These are phyloP conservation scores for Ilyonectria sp. DNA, from an alignment of 2,329 filamentous ascomycete genomes.

Conservation along the genomic window DNA sequence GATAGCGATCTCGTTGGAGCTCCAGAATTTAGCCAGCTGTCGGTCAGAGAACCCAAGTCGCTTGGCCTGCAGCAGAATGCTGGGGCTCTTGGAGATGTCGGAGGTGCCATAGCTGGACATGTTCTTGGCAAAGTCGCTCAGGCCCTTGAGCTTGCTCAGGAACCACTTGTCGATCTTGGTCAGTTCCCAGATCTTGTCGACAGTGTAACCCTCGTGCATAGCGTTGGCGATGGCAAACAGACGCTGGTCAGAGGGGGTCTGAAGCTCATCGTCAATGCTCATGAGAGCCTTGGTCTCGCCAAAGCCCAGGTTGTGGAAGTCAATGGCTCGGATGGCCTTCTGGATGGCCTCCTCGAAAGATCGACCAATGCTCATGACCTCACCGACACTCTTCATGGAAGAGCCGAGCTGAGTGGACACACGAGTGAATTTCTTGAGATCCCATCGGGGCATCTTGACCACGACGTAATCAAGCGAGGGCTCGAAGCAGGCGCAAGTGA, in stretches of 20 bases:
- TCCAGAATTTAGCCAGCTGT: slow-evolving; percentile 94
- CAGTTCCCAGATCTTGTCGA: slow-evolving; percentile 98
- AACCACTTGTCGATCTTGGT: slow-evolving; percentile 99
- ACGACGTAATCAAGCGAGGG: slow-evolving; percentile 98
- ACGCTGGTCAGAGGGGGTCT: slow-evolving; percentile 97
- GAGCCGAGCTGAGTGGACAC: slow-evolving; percentile 97
- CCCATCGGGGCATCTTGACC: slow-evolving; percentile 99
- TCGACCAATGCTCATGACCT: slow-evolving; percentile 98
- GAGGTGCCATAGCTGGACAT: slow-evolving; percentile 78
- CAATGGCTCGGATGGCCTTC: slow-evolving; percentile 95
- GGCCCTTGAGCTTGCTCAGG: slow-evolving; percentile 88
- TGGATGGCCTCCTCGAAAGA: slow-evolving; percentile 99
- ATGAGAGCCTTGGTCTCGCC: slow-evolving; percentile 92
- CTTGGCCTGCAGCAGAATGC: slow-evolving; percentile 87
- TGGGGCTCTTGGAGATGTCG: slow-evolving; percentile 75
- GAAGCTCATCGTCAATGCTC: slow-evolving; percentile 95
- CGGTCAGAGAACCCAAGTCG: slow-evolving; percentile 94
- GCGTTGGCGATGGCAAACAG: slow-evolving; percentile 98
- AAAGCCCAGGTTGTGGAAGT: slow-evolving; percentile 96
- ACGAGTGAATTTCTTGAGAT: slow-evolving; percentile 98
- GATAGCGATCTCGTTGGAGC: slow-evolving; percentile 93
- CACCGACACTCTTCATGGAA: slow-evolving; percentile 99
- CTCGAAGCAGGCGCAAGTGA: slow-evolving; percentile 97
- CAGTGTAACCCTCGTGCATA: slow-evolving; percentile 93
- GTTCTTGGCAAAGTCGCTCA: slow-evolving; percentile 89